These are phyloP conservation scores for Kurtzmaniella quercitrusa DNA, from an alignment of 1,139 yeast species.

Conservation along the genomic window DNA sequence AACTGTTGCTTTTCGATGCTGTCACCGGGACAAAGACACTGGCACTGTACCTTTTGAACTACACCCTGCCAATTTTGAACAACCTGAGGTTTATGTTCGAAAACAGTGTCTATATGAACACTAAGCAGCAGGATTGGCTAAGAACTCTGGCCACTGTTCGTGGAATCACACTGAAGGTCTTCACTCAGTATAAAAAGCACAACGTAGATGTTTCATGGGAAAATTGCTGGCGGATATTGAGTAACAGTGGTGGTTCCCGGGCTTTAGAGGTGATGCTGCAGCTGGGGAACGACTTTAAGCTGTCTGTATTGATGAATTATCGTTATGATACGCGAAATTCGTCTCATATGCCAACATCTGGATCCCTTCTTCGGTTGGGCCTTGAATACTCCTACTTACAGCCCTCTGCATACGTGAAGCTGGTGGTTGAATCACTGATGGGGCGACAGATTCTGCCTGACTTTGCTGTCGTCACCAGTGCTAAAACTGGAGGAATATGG, in stretches of 20 bases:
- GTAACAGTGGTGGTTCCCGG: constrained; percentile 31
- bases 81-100: constrained; percentile 53
- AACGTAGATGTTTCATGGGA: constrained; percentile 56
- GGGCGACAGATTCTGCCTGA: constrained; percentile 18
- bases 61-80: constrained; percentile 56
- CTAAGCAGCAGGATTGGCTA: constrained; percentile 67
- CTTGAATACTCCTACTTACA: constrained; percentile 55
- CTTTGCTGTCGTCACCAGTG: constrained; percentile 36
- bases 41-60: constrained; percentile 64
- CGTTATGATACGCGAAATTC: constrained; percentile 57
- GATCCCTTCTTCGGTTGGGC: constrained; percentile 48
- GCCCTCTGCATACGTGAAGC: constrained; percentile 34
- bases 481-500: constrained; percentile 50
- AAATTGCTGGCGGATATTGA: constrained; percentile 58
- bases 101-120: constrained; percentile 50
- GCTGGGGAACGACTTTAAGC: constrained; percentile 62
- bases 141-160: constrained; percentile 54
- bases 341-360: constrained; percentile 52
- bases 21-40: constrained; percentile 74
- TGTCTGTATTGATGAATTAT: constrained; percentile 49
- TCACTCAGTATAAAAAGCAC: constrained; percentile 20
- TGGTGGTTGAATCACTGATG: constrained; percentile 44
- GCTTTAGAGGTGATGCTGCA: constrained; percentile 33
- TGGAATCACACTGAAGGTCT: constrained; percentile 55
- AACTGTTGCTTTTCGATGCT: constrained; percentile 70